phyloP scores from a whole-genome alignment of 2,329 filamentous ascomycete genomes.

The Cladosporium velox region DNA sequence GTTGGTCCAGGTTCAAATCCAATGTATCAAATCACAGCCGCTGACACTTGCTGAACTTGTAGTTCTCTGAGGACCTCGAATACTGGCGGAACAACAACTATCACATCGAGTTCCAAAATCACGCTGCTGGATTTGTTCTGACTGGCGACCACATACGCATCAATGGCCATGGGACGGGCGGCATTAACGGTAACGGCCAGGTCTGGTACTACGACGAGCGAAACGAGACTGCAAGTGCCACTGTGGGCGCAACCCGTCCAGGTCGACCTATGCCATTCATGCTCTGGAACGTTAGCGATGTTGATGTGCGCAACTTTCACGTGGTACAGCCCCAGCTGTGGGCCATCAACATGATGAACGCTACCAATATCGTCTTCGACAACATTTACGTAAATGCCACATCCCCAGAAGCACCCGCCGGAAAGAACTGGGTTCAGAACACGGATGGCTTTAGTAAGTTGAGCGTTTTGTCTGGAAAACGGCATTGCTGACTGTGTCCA shows the following conservation, averaged over 20 bases:
- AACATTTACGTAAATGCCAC: constrained; percentile 56
- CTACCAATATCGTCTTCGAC: constrained; percentile 54
- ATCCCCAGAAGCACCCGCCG: constrained; percentile 52
- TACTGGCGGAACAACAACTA: constrained; percentile 59
- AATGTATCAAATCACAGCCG: background rate
- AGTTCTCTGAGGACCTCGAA: constrained; percentile 32
- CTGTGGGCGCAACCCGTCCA: constrained; percentile 49
- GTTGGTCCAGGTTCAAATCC: background rate
- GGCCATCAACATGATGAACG: constrained; percentile 60
- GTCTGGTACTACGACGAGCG: constrained; percentile 48
- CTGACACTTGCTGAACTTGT: background rate
- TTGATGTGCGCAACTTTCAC: constrained; percentile 55
- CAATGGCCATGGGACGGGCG: constrained; percentile 55
- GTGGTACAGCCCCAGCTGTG: constrained; percentile 56
- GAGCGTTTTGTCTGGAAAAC: background rate
- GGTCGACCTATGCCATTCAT: constrained; percentile 61
- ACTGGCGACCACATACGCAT: constrained; percentile 54
- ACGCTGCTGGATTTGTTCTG: constrained; percentile 55
- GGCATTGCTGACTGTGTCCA: background rate
- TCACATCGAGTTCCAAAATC: constrained; percentile 57
- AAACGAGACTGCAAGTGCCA: constrained; percentile 37
- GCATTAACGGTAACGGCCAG: constrained; percentile 58
- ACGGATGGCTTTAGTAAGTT: constrained; percentile 53
- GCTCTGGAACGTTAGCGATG: constrained; percentile 59
- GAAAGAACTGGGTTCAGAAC: constrained; percentile 59